Evolutionary conservation across 345 rosid genomes (phyloP), one percentile per base, ranked within the genome.

Genomic region (Aethionema arabicum): DNA sequence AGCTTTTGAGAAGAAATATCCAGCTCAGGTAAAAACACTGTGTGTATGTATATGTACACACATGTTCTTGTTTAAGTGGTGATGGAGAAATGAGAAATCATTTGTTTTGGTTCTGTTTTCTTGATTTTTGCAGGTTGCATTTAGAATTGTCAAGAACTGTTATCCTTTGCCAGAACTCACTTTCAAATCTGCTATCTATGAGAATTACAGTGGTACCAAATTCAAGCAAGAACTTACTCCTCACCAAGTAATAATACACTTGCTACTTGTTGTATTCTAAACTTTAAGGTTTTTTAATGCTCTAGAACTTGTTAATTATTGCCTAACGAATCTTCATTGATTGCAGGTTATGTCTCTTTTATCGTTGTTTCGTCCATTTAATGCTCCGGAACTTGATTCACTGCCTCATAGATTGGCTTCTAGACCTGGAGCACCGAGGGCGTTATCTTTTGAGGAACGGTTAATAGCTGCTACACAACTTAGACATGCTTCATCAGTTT

Each of bases 1-100:
- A 52, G 88, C 85, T 65, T 78, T 83, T 52, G 75, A 58, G 11
- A 80, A 38, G 44, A 61, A 72, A 56, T 83, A 76, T 71, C 80
- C 85, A 49, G 82, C 83, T 31, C 82, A 78, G 80, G 88, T 79
- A 58, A 63, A 46, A 0, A 21, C 5, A n/a, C 47, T 30, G 21
- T 59, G 54, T 52, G 32, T 1, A 21, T 21, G 2, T 21, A 21
- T 21, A 21, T 21, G 2, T 21, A 21, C 21, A 13, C 46, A 5
- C 16, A 6, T 63, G 12, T 0, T 58, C 15, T 47, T 48, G 5
- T 52, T 51, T 29, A 54, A 9, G 21, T 4, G 2, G 11, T 32
- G 31, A 4, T 31, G 5, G 29, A 40, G 35, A 5, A 27, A 6
- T 32, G 37, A 15, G n/a, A n/a, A n/a, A 5, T 32, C 39, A 16